These are phyloP conservation scores for Aureobasidium sp. DNA, from an alignment of 2,329 filamentous ascomycete genomes.

Conservation along the genomic window DNA sequence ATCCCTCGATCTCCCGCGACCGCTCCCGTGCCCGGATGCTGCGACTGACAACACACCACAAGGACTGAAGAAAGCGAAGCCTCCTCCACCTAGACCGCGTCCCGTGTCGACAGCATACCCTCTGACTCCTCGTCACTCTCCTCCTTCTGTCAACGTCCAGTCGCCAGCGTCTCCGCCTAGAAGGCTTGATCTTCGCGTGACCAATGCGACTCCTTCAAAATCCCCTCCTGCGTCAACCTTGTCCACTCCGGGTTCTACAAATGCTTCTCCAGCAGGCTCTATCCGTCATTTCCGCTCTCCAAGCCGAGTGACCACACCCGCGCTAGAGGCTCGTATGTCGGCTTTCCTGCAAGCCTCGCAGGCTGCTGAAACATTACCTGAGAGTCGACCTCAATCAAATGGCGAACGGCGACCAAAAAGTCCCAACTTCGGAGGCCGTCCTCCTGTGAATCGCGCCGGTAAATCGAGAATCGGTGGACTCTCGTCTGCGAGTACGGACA, in stretches of 20 bases:
- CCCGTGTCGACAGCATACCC: slow-evolving; percentile 41
- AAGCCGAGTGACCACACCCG: slow-evolving; percentile 35
- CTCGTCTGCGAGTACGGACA: slow-evolving; percentile 11
- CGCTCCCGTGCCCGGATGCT: slow-evolving; percentile 4
- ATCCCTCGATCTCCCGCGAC: slow-evolving; percentile 35
- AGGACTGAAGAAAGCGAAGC: slow-evolving; percentile 23
- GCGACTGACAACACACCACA: slow-evolving; percentile 26
- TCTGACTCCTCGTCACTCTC: slow-evolving; percentile 41
- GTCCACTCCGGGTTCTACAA: slow-evolving; percentile 20
- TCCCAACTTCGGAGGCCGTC: slow-evolving; percentile 45
- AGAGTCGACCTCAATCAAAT: neutral
- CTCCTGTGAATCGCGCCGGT: slow-evolving; percentile 70
- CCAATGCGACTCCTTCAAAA: slow-evolving; percentile 10
- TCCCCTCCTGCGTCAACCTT: slow-evolving; percentile 14
- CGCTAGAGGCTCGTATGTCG: slow-evolving; percentile 31
- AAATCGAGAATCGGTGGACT: slow-evolving; percentile 61
- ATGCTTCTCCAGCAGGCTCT: slow-evolving; percentile 19
- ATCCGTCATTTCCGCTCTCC: slow-evolving; percentile 29
- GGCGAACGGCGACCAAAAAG: slow-evolving; percentile 8
- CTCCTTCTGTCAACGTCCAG: slow-evolving; percentile 60
- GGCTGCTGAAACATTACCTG: neutral
- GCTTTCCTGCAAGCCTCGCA: slow-evolving; percentile 26
- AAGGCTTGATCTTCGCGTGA: slow-evolving; percentile 1
- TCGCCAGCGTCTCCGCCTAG: slow-evolving; percentile 64
- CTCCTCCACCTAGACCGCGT: slow-evolving; percentile 31